Evolutionary conservation across 1,284 basidiomycete species (phyloP), one percentile per base, ranked within the genome.

Genomic region (Blastosporella zonata): DNA sequence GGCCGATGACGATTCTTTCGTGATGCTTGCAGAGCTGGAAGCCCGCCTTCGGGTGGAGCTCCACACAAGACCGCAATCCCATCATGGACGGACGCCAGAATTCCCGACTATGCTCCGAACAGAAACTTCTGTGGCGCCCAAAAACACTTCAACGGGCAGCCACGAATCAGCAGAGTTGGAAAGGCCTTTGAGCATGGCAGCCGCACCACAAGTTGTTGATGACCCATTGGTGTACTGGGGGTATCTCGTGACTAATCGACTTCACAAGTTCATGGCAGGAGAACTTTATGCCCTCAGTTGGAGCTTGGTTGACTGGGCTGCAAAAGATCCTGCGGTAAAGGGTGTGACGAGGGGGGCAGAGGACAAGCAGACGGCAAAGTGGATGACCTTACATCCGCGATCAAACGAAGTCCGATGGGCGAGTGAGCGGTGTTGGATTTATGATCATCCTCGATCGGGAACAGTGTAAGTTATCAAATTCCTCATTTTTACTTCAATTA

Each of bases 401-500:
- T 81, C 86, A 9, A 70, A 79, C 28, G 78, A 86, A 55, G 82
- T 99, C 31, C 81, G 92, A 46, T 98, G 93, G 93, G 78, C 81
- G 23, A 88, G 90, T 59, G 96, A 99, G 64, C 82, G 86, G 22
- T 98, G 96, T 67, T 97, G 93, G 92, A 93, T 99, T 57, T 97
- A 99, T 68, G 96, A 99, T 67, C 95, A 97, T 68, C 96, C 96
- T 0, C 87, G 93, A 45, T 84, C 90, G 2, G 87, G 89, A 40
- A 97, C 95, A 17, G 91, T 94, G 81, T 92, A 73, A 62, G 87
- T 73, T 31, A 1, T 40, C n/a, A 40, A 31, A 42, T 27, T 38
- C 15, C 41, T 18, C 46, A 13, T 54, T 21, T 18, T 41, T 22
- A 56, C 41, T 28, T 43, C 36, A 38, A 36, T 23, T 47, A 47